Conservation (phyloP, 768 basidiomycete genomes). For the Boletus subcaerulescens region DNA sequence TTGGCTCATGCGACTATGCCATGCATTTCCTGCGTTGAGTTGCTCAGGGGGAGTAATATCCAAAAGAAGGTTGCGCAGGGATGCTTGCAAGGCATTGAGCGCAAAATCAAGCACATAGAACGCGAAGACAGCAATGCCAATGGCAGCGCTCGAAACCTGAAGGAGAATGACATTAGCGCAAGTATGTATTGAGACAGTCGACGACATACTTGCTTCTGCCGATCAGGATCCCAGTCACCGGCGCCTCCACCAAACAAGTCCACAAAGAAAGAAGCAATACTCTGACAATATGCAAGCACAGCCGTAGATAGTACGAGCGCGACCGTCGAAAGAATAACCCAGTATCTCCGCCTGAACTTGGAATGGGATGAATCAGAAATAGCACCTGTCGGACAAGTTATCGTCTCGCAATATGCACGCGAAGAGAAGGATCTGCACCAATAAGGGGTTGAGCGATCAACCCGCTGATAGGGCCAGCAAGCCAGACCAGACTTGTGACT, state of each 20-base stretch:
- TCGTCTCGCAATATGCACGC: neutral
- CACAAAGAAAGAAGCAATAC: conserved; percentile 69
- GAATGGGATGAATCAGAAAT: conserved; percentile 93
- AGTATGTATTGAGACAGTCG: neutral
- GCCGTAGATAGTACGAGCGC: conserved; percentile 78
- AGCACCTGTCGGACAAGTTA: conserved; percentile 55
- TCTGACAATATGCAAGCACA: conserved; percentile 79
- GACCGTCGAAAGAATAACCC: conserved; percentile 85
- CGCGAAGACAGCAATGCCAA: conserved; percentile 80
- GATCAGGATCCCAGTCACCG: conserved; percentile 85
- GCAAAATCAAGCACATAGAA: conserved; percentile 97
- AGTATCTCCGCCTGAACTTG: conserved; percentile 86
- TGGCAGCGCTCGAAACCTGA: conserved; percentile 68
- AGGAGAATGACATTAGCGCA: neutral
- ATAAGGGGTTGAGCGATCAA: conserved; percentile 96
- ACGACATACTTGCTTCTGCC: conserved; percentile 52
- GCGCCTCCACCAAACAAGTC: conserved; percentile 70
- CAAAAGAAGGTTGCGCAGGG: conserved; percentile 87
- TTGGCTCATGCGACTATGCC: conserved; percentile 96
- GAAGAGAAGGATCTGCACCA: conserved; percentile 44
- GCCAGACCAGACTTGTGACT: conserved; percentile 92
- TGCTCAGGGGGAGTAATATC: conserved; percentile 89
- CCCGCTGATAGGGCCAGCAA: conserved; percentile 92
- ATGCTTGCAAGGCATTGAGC: conserved; percentile 93
- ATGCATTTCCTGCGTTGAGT: conserved; percentile 92